These are phyloP conservation scores for Zygosaccharomyces pseudorouxii DNA, from an alignment of 805 yeast genomes.

Conservation along the genomic window DNA sequence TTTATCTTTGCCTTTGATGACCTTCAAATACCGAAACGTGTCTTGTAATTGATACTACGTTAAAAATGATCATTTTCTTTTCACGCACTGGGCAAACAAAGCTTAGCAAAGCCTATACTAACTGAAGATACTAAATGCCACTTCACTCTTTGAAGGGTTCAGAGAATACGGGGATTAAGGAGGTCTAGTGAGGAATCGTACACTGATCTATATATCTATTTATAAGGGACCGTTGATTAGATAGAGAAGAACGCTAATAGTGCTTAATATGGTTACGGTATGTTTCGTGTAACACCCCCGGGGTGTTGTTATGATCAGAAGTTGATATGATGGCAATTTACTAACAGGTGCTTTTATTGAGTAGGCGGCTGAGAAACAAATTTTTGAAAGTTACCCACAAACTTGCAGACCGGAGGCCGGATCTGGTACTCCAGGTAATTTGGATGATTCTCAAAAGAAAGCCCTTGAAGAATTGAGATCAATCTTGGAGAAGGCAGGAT, in stretches of 20 bases:
- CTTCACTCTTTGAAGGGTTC: not conserved
- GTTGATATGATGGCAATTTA: not conserved
- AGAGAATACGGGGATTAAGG: not conserved
- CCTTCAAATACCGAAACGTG: not conserved
- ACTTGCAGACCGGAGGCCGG: conserved; percentile 54
- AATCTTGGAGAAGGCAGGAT: conserved; percentile 59
- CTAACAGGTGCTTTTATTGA: conserved; percentile 8
- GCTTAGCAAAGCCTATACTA: not conserved
- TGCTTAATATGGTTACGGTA: conserved; percentile 3
- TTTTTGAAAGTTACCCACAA: conserved; percentile 64
- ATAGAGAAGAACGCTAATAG: not conserved
- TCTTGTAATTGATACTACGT: not conserved
- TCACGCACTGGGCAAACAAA: not conserved
- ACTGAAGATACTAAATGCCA: conserved; percentile 1
- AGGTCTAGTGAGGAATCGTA: not conserved
- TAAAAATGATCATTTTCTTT: conserved; percentile 4
- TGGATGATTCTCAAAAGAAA: conserved; percentile 62
- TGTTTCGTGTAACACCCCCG: not conserved
- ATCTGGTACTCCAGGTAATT: conserved; percentile 78
- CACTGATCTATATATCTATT: not conserved
- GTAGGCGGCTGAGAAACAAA: conserved; percentile 25
- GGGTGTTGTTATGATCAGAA: not conserved
- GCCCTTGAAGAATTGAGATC: conserved; percentile 55
- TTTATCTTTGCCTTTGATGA: not conserved
- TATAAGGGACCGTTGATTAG: not conserved